Base-by-base conservation (phyloP, 768 basidiomycete species). In the Naematelia encephala region DNA sequence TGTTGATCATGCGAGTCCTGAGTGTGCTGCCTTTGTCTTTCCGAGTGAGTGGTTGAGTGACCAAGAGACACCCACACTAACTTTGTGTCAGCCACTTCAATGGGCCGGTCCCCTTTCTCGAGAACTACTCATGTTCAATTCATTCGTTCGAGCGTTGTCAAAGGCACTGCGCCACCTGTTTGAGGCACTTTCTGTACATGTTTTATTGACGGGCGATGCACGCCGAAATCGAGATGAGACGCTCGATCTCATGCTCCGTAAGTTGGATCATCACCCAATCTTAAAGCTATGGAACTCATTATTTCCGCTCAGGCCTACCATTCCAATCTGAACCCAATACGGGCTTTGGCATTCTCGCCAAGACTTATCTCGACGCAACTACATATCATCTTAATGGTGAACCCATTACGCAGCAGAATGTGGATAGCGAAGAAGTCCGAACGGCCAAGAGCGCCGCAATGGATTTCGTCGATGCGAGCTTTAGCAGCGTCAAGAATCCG, bases 251-350 rank as follows among this genome's bases (percentile, higher is more conserved):
- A 85, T 90, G 62, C 82, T 96, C 29, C 91, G 90, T 75, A 22
- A 56, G 73, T 59, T 11, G 10, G 2, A 25, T 23, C n/a, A n/a
- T n/a, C n/a, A n/a, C n/a, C n/a, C n/a, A n/a, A n/a, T n/a, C n/a
- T n/a, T n/a, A n/a, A n/a, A n/a, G n/a, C n/a, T n/a, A n/a, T n/a
- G n/a, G n/a, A n/a, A 51, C n/a, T n/a, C 12, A n/a, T 25, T 21
- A n/a, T 23, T 60, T 46, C 54, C 44, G 43, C 13, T 43, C 54
- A 75, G 73, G 73, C 46, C 81, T 97, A 29, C 91, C 93, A 8
- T 96, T 98, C 84, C 93, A 96, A 75, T 82, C 84, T 56, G 96
- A 98, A 73, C 91, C 91, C 68, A 96, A 96, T 81, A 98, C 96
- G 0, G 96, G 93, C 19, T 97, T 97, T 78, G 96, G 96, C 2